Conservation (phyloP, 2,329 filamentous ascomycete species). For the Biscogniauxia sp. region DNA sequence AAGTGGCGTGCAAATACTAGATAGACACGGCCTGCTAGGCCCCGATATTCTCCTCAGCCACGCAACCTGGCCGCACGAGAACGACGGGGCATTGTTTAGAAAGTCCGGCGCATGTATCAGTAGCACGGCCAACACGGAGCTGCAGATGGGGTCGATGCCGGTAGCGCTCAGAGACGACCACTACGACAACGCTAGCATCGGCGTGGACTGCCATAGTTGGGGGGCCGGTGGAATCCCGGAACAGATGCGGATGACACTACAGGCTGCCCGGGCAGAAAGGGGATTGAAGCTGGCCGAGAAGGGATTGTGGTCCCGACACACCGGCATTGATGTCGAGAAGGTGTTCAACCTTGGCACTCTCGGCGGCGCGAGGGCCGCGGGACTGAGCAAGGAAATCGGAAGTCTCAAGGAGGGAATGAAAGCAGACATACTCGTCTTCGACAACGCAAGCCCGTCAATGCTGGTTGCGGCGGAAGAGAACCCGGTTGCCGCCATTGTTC, state of each 20-base stretch:
- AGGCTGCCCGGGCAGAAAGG: slow-evolving; percentile 29
- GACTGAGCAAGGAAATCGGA: slow-evolving; percentile 42
- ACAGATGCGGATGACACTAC: slow-evolving; percentile 34
- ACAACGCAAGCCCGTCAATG: slow-evolving; percentile 21
- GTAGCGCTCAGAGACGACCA: slow-evolving; percentile 34
- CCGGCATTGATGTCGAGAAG: slow-evolving; percentile 37
- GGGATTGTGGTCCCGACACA: slow-evolving; percentile 23
- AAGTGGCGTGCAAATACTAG: slow-evolving; percentile 25
- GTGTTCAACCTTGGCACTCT: slow-evolving; percentile 42
- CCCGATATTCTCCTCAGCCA: slow-evolving; percentile 43
- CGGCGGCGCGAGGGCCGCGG: slow-evolving; percentile 40
- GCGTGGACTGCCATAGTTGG: slow-evolving; percentile 35
- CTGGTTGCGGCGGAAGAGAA: slow-evolving; percentile 15
- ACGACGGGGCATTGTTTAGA: slow-evolving; percentile 36
- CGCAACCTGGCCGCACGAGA: slow-evolving; percentile 29
- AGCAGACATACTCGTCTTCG: slow-evolving; percentile 50
- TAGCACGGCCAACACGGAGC: slow-evolving; percentile 48
- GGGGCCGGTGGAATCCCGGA: slow-evolving; percentile 30
- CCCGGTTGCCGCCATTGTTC: slow-evolving; percentile 16
- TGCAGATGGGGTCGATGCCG: slow-evolving; percentile 44
- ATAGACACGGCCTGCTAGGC: slow-evolving; percentile 38
- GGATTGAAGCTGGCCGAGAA: slow-evolving; percentile 28
- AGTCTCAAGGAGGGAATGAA: slow-evolving; percentile 43
- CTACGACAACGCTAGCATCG: slow-evolving; percentile 32
- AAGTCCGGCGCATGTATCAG: slow-evolving; percentile 37